Evolutionary conservation across 1,284 basidiomycete species (phyloP), one percentile per base, ranked within the genome.

Genomic region (Heterobasidion occidentale): DNA sequence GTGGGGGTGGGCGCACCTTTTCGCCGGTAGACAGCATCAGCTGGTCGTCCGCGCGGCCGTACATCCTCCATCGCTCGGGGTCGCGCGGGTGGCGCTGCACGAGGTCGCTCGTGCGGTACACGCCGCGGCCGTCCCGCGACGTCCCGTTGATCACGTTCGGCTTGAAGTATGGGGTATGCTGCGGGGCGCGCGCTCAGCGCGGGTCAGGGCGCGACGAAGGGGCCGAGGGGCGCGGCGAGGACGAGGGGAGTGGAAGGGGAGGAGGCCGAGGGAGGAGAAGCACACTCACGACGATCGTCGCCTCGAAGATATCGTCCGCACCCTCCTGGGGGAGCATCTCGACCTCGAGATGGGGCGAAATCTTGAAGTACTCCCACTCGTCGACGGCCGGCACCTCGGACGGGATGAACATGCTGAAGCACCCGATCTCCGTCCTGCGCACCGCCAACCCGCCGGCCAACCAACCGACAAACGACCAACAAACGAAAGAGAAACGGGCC

Each of bases 21-120:
- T 72, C 70, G 7, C 70, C 70, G 12, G 65, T 71, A 11, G 62
- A 67, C 52, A 64, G 64, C 60, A 65, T 68, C 46, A 67, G 64
- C 49, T 55, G 60, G 20, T 60, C 59, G 35, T 60, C 64, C 46
- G 54, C 56, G 38, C 56, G 56, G 5, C 57, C 65, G 42, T 59
- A 65, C 19, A 67, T 59, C 55, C 61, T 63, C 62, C 61, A 66
- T 20, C 65, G 55, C 6, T 49, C 51, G 19, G 58, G 60, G 44
- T 64, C 61, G 17, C 60, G 63, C 12, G 71, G 67, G 57, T 70
- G 67, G 15, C 57, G 55, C 38, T 66, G 56, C 44, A 68, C 56
- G 12, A 71, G 56, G 53, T 70, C 67, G 42, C 44, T 52, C 15
- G 55, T 55, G 60, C 58, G n/a, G 55, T 54, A 36, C 14, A 45